Evolutionary conservation across 805 yeast species (phyloP).

Genomic region (Yarrowia deformans): DNA sequence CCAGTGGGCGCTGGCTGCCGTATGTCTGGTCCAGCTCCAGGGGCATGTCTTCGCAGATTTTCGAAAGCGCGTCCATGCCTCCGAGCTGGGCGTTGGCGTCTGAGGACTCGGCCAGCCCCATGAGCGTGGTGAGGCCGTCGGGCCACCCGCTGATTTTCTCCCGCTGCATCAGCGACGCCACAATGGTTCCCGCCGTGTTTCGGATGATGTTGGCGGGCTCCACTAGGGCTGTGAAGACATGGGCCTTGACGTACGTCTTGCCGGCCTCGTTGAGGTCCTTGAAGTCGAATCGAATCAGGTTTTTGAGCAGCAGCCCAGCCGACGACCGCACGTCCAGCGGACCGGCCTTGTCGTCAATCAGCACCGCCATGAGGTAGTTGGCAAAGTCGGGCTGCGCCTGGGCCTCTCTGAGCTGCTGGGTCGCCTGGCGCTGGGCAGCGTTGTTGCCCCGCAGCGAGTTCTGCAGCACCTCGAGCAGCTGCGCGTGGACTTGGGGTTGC

Average conservation of each 20-base stretch:
- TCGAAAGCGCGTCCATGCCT: constrained; percentile 79
- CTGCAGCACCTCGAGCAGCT: constrained; percentile 68
- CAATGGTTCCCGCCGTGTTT: constrained; percentile 88
- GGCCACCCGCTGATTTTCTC: constrained; percentile 80
- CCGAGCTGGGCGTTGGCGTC: constrained; percentile 68
- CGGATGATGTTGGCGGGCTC: constrained; percentile 69
- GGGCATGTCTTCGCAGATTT: constrained; percentile 89
- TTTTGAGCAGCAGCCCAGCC: constrained; percentile 86
- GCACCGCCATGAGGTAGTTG: constrained; percentile 75
- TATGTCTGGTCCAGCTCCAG: constrained; percentile 68
- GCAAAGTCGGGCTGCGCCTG: constrained; percentile 76
- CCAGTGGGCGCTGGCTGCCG: constrained; percentile 71
- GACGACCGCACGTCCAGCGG: constrained; percentile 74
- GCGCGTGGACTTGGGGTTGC: constrained; percentile 64
- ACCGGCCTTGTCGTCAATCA: constrained; percentile 53
- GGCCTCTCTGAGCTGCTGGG: constrained; percentile 71
- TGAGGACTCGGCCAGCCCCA: constrained; percentile 62
- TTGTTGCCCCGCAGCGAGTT: constrained; percentile 73
- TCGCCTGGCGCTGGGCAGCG: constrained; percentile 67
- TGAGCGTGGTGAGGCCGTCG: constrained; percentile 67
- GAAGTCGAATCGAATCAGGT: constrained; percentile 60
- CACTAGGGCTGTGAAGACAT: constrained; percentile 58
- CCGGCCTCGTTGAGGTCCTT: constrained; percentile 48
- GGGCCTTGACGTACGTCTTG: constrained; percentile 56
- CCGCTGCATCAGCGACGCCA: constrained; percentile 74